Evolutionary conservation across 2,329 filamentous ascomycete species (phyloP), one percentile per base, ranked within the genome.

Genomic region (Scortechinia acanthostroma): DNA sequence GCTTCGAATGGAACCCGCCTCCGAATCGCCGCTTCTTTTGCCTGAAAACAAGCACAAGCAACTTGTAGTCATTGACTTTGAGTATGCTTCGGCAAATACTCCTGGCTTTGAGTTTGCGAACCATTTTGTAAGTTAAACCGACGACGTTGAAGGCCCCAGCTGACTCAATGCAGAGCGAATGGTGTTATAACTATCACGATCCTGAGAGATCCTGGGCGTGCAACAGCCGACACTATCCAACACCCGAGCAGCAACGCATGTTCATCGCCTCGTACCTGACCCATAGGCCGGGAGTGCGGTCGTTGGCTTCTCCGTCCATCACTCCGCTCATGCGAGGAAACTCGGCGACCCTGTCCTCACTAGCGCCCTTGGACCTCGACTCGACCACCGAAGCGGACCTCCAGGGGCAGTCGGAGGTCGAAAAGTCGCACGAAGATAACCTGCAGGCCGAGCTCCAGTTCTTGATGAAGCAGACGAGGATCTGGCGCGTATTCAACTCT

Each of bases 401-500:
- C 73, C 1, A 73, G 71, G 10, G 74, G 74, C 67, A 71, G 67
- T 30, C 80, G 84, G 49, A 70, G 79, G 52, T 81, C 90, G 52
- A 73, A 70, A 42, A 71, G 71, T 4, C 69, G 77, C 19, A 80
- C 88, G 48, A 77, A 82, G 47, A 70, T 73, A 42, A 70, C 76
- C 3, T 88, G 95, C 45, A 64, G 70, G 28, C 79, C 17, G 35
- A 86, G 54, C 74, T 94, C 4, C 70, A 78, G 43, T 76, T 80
- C 44, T 70, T 98, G 21, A 69, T 93, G 57, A 77, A 83, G 33
- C 90, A 97, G 65, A 83, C 88, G 2, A 73, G 81, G 15, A 70
- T 95, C 42, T 98, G 93, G 93, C 80, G 93, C 2, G 71, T 88
- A 0, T 88, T 89, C 30, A 95, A 93, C 64, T 90, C 85, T 25